Evolutionary conservation across 139 green algal genomes (phyloP), one percentile per base, ranked within the genome.

Genomic region (Tetraselmis striata): DNA sequence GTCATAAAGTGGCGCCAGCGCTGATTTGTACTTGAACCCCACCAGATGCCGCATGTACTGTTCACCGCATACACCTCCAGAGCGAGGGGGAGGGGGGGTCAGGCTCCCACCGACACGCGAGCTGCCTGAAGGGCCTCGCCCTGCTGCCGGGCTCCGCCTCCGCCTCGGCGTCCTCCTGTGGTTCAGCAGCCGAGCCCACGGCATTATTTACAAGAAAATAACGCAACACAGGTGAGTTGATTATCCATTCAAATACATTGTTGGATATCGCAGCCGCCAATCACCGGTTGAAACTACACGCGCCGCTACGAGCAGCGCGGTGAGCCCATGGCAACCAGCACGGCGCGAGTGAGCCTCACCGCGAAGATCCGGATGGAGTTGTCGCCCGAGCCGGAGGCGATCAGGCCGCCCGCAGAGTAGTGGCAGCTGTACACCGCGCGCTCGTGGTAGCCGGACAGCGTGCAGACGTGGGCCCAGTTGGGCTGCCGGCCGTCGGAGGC

Each of bases 351-450:
- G n/a, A n/a, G n/a, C n/a, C 45, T 67, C 45, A 67, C 81, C 0
- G 76, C 80, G 77, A 96, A 96, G 22, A 95, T 32, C 28, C 84
- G 81, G 32, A 97, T 92, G 31, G 59, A 67, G 83, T 97, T 93
- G 79, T 95, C 90, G 1, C 90, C 92, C 59, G 88, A 87, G 25
- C 91, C 92, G 79, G 92, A 93, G 26, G 88, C 93, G n/a, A 97
- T 87, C 1, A 91, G 76, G 0, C 89, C 90, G 0, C 59, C 59
- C 0, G 27, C 2, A 0, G 89, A 90, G 94, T 93, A 98, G 83
- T 96, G 91, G 2, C 96, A 84, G 11, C 80, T 90, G 77, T 91
- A 98, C 25, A 98, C 89, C 1, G 91, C 89, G n/a, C 95, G 88
- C 0, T 67, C 76, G 81, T 98, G 93, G 76, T 92, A 90, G 25